Conservation (phyloP, 2,329 filamentous ascomycete genomes). For the Fusarium sp. region DNA sequence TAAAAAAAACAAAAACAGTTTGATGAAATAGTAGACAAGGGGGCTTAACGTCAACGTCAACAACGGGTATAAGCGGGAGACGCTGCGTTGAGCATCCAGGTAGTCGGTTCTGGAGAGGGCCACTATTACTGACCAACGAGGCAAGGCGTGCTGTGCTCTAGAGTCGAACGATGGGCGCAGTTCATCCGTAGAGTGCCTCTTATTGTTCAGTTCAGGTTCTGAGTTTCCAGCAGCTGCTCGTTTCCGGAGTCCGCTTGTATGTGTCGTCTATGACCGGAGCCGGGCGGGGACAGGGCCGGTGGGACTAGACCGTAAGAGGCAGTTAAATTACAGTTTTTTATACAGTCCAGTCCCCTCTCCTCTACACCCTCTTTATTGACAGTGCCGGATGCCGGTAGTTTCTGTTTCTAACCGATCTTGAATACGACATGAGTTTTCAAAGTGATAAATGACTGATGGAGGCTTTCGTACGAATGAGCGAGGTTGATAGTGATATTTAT, state of each 20-base stretch:
- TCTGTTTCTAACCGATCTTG: constrained; percentile 8
- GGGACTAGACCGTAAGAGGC: constrained; percentile 45
- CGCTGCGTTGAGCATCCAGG: neutral
- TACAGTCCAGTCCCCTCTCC: neutral
- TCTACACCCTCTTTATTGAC: constrained; percentile 19
- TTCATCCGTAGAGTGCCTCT: constrained; percentile 9
- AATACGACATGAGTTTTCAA: neutral
- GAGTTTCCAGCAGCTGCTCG: constrained; percentile 15
- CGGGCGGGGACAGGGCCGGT: constrained; percentile 16
- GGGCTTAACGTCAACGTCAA: constrained; percentile 2
- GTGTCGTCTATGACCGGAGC: constrained; percentile 23
- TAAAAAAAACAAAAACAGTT: constrained; percentile 8
- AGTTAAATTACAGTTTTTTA: constrained; percentile 45
- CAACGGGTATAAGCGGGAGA: constrained; percentile 30
- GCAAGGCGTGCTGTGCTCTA: constrained; percentile 10
- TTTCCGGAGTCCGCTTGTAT: neutral
- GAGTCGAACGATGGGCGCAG: constrained; percentile 22
- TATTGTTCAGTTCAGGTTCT: constrained; percentile 16
- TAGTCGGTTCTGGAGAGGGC: constrained; percentile 19
- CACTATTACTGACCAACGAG: constrained; percentile 33
- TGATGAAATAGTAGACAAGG: constrained; percentile 18
- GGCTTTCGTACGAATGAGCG: too few species aligned
- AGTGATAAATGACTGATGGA: neutral
- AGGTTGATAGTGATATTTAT: neutral
- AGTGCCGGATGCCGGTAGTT: constrained; percentile 23